Percentiles rank a stretch among this genome's conserved stretches.
These are phyloP conservation scores for Talaromyces sp. DNA, from an alignment of 2,329 filamentous ascomycete species.

Conservation along the genomic window DNA sequence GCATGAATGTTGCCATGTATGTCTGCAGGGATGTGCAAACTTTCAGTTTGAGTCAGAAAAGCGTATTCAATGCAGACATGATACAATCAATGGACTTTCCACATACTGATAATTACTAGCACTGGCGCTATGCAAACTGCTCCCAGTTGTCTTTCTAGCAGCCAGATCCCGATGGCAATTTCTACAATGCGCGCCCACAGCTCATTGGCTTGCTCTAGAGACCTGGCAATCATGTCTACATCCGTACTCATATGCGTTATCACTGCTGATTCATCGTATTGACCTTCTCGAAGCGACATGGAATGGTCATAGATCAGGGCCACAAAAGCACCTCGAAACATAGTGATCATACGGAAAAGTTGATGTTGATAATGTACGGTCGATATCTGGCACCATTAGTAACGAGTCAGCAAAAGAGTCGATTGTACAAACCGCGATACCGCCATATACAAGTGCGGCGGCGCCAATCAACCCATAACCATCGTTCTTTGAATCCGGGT, in stretches of 20 bases:
- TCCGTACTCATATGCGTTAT: slow-evolving; percentile 44
- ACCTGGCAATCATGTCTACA: slow-evolving; percentile 38
- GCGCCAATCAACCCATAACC: slow-evolving; percentile 42
- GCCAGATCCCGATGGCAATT: slow-evolving; percentile 41
- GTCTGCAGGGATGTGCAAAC: slow-evolving; percentile 5
- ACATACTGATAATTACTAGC: slow-evolving; percentile 34
- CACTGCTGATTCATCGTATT: slow-evolving; percentile 31
- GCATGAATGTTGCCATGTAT: slow-evolving; percentile 5
- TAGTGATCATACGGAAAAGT: slow-evolving; percentile 38
- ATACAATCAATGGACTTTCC: no score
- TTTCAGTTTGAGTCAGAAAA: background rate
- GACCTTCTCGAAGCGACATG: slow-evolving; percentile 23
- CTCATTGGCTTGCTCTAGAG: slow-evolving; percentile 38
- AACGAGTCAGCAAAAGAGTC: background rate
- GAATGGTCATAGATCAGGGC: slow-evolving; percentile 46
- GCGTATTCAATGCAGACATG: no score
- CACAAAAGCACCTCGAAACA: slow-evolving; percentile 39
- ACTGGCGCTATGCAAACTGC: slow-evolving; percentile 40
- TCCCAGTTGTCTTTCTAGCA: slow-evolving; percentile 38
- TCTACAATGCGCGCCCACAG: slow-evolving; percentile 42
- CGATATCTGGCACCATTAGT: slow-evolving; percentile 22
- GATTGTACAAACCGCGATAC: slow-evolving; percentile 30
- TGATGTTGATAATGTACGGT: slow-evolving; percentile 38
- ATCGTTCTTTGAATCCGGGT: slow-evolving; percentile 22
- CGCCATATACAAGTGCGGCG: slow-evolving; percentile 38